A percentile compares a stretch with the other conserved stretches of the same genome.
phyloP scores from a whole-genome alignment of 1,139 yeast genomes.

The Arxiozyma heterogenica region DNA sequence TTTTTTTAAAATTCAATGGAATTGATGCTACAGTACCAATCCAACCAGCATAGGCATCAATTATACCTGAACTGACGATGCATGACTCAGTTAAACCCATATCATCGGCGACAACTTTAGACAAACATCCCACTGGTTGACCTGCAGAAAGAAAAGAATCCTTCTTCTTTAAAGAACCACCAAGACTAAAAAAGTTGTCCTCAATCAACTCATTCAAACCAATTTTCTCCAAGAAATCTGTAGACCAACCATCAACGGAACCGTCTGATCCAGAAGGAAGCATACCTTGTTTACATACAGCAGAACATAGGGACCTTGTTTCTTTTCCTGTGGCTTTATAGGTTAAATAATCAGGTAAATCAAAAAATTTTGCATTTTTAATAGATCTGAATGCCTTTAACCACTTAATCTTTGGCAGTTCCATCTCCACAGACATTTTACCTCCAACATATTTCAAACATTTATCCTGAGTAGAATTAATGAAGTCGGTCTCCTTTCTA shows the following conservation, averaged over 20 bases:
- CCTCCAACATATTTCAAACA: constrained; percentile 92
- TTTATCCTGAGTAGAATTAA: constrained; percentile 72
- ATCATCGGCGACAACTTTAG: constrained; percentile 61
- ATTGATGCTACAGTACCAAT: constrained; percentile 94
- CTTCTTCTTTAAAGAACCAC: constrained; percentile 45
- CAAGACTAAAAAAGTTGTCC: constrained; percentile 68
- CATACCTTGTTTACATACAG: constrained; percentile 92
- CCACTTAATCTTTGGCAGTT: constrained; percentile 95
- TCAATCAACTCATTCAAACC: constrained; percentile 70
- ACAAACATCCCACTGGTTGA: constrained; percentile 69
- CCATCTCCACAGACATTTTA: constrained; percentile 96
- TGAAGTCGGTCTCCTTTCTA: constrained; percentile 67
- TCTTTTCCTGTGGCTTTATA: constrained; percentile 84
- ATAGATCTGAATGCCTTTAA: constrained; percentile 74
- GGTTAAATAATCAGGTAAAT: constrained; percentile 82
- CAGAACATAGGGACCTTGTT: constrained; percentile 79
- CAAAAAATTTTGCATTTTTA: constrained; percentile 74
- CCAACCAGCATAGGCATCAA: constrained; percentile 99
- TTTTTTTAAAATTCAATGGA: constrained; percentile 41
- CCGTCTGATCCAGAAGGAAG: constrained; percentile 87
- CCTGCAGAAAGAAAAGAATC: constrained; percentile 76
- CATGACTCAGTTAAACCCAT: constrained; percentile 73
- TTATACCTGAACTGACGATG: constrained; percentile 89
- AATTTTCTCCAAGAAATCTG: constrained; percentile 57
- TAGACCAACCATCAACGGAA: constrained; percentile 82